Base-by-base conservation (phyloP, 495 filamentous ascomycete genomes). In the Clavariopsis aquatica region DNA sequence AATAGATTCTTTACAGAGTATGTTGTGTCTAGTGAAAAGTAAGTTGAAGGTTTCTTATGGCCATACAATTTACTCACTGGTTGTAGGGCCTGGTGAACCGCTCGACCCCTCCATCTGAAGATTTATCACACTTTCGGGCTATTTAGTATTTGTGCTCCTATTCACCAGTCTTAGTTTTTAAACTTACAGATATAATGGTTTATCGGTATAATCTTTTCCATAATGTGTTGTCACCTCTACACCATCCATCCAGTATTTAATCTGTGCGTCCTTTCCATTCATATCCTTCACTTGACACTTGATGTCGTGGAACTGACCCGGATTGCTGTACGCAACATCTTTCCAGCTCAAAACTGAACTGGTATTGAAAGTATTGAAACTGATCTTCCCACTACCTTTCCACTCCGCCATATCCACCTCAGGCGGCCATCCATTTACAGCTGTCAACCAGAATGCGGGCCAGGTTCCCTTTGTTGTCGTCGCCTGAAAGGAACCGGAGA, bases 361-460 rank as follows among this genome's bases (percentile, higher is more conserved):
- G 9, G 82, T 82, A 64, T 85, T 85, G 71, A 85, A 85, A 0
- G 82, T 85, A 57, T 86, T 86, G 73, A 85, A 85, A 9, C 77
- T 81, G 52, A 86, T 83, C 69, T 83, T 79, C 7, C 83, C 84
- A n/a, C 74, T 77, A 4, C 84, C 83, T 66, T 85, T 86, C 84
- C 84, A 85, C 71, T 85, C 83, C 0, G 82, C 83, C 74, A 85
- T 77, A 62, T 87, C 83, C 38, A 85, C 76, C 77, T 85, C 84
- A 0, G 84, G 83, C 52, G 68, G 68, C 68, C 68, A 71, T 5
- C 68, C 68, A 28, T 67, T 57, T n/a, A 67, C 65, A 12, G 68
- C 68, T 8, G 64, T 71, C 5, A 71, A 56, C 68, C 68, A 71
- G 52, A 71, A 71, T 5, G 84, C 84, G 4, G 83, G 83, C 83